These are phyloP conservation scores for Taiwanofungus camphoratus DNA, from an alignment of 1,284 basidiomycete genomes.

Conservation along the genomic window DNA sequence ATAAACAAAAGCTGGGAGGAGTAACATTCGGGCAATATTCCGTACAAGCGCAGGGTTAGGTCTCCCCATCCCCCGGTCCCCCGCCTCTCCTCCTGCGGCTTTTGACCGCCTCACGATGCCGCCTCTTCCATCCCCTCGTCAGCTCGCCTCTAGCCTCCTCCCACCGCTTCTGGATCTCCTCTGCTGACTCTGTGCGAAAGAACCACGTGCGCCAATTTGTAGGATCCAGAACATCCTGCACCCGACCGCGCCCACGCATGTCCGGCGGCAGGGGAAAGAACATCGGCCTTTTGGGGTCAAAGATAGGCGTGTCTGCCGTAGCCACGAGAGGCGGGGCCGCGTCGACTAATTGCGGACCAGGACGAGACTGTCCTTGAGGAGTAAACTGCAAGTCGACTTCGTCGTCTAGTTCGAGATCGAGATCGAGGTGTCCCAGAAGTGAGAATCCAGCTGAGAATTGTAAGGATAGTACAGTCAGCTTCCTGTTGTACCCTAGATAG, in stretches of 20 bases:
- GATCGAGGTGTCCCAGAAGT: slow-evolving; percentile 58
- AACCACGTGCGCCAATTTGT: slow-evolving; percentile 39
- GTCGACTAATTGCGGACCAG: no score
- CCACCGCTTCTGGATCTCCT: slow-evolving; percentile 67
- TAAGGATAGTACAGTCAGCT: not conserved
- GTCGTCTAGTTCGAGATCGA: slow-evolving; percentile 51
- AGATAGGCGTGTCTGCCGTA: slow-evolving; percentile 16
- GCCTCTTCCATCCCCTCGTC: slow-evolving; percentile 77
- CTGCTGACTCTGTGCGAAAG: slow-evolving; percentile 47
- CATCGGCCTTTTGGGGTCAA: slow-evolving; percentile 50
- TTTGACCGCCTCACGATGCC: slow-evolving; percentile 69
- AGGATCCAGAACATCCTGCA: slow-evolving; percentile 37
- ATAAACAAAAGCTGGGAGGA: no score
- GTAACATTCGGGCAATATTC: no score
- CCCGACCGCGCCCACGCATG: slow-evolving; percentile 13
- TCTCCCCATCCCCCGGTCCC: slow-evolving; percentile 19
- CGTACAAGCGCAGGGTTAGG: no score
- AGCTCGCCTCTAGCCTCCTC: slow-evolving; percentile 63
- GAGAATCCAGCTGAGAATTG: slow-evolving; percentile 47
- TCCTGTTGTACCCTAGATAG: no score
- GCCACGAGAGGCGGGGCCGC: slow-evolving; percentile 10
- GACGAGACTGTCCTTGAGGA: slow-evolving; percentile 11
- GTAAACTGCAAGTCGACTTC: slow-evolving; percentile 34
- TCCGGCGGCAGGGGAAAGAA: slow-evolving; percentile 51
- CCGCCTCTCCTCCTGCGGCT: slow-evolving; percentile 49